These are phyloP conservation scores for Candida boidinii DNA, from an alignment of 805 yeast genomes.

Conservation along the genomic window DNA sequence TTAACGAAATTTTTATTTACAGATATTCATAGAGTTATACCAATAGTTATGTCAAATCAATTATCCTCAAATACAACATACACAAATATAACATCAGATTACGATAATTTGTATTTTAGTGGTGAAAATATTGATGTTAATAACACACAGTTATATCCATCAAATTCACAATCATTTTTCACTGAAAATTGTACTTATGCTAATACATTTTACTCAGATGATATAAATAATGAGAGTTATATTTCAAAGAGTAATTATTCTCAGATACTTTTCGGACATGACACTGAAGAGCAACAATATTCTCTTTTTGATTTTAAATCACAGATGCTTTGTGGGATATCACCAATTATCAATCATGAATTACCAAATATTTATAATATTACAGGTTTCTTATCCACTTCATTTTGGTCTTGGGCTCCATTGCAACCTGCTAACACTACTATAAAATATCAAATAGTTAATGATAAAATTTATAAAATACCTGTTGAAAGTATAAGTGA, in stretches of 20 bases:
- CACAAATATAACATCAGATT: slow-evolving; percentile 14
- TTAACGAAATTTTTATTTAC: slow-evolving; percentile 26
- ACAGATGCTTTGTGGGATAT: slow-evolving; percentile 47
- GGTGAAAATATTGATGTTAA: not conserved
- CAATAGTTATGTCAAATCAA: slow-evolving; percentile 24
- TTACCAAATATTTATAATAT: slow-evolving; percentile 19
- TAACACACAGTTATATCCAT: no score
- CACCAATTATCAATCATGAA: slow-evolving; percentile 51
- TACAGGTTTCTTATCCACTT: slow-evolving; percentile 22
- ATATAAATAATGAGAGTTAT: not conserved
- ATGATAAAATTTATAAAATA: no score
- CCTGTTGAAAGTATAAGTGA: no score
- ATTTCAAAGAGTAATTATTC: no score
- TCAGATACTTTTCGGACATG: slow-evolving; percentile 22
- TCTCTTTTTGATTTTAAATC: slow-evolving; percentile 26
- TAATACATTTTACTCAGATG: slow-evolving; percentile 3
- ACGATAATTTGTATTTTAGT: slow-evolving; percentile 1
- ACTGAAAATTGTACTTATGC: not conserved
- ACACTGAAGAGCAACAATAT: slow-evolving; percentile 29
- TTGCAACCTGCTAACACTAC: slow-evolving; percentile 37
- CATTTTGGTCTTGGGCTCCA: slow-evolving; percentile 72
- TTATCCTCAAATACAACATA: slow-evolving; percentile 24
- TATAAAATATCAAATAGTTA: no score
- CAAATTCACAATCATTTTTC: no score
- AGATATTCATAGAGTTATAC: slow-evolving; percentile 25